Evolutionary conservation across 2,329 filamentous ascomycete genomes (phyloP), one percentile per base, ranked within the genome.

Genomic region (Neobulgaria alba): DNA sequence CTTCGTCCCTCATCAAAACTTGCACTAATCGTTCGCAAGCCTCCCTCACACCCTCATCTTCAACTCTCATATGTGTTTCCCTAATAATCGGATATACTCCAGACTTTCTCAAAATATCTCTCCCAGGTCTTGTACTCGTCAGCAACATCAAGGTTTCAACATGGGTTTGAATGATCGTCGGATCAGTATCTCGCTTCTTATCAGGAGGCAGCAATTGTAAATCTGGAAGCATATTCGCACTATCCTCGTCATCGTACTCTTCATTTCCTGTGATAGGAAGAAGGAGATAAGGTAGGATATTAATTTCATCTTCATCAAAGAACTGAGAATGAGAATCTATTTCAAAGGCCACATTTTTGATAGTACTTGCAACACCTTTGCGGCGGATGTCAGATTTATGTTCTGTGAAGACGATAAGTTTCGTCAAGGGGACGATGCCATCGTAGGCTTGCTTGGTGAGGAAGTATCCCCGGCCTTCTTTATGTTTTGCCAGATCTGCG

Each of bases 321-420:
- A 95, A 79, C 2, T 71, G 66, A 0, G 75, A 68, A 55, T 96
- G 90, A 0, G 82, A 74, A 3, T 75, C 64, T 4, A 90, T 65
- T 55, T 93, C 84, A 58, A 98, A 96, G 5, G 86, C 79, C 20
- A 85, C 78, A 58, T 98, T 98, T 63, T 96, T 96, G 60, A 98
- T 87, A 8, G 87, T 92, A 46, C 82, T 88, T 5, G 90, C 90
- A n/a, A 95, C 89, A n/a, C 92, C 92, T 55, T 87, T 86, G 40
- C 92, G 74, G 43, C 92, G 77, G 39, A 95, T 79, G 19, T 82
- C 74, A 2, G 85, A 93, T 53, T 75, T 71, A 65, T 95, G 87
- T 62, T 94, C 87, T 1, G 92, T 96, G 62, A 96, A 96, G 44
- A 96, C 90, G 45, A 83, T 84, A 47, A 98, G 71, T 68, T 96